These are phyloP conservation scores for Chlamydomonas sphaeroides DNA, from an alignment of 139 green algal species.

Conservation along the genomic window DNA sequence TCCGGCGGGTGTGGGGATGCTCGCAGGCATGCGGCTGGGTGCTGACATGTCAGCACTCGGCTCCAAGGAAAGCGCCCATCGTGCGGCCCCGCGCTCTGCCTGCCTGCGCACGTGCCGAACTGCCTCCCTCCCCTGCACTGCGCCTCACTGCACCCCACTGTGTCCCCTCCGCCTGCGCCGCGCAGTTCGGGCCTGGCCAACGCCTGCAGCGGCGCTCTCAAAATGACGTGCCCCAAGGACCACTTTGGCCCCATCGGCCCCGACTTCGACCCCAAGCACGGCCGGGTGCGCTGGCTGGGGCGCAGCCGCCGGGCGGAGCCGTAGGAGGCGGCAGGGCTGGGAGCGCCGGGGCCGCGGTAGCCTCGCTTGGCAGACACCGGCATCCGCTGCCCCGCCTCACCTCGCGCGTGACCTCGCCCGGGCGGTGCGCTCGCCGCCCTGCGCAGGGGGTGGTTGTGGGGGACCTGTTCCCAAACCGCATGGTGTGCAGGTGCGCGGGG, in stretches of 20 bases:
- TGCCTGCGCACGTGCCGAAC: neutral
- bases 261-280: slow-evolving; percentile 83
- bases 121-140: too few species aligned
- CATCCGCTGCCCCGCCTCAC: neutral
- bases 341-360: too few species aligned
- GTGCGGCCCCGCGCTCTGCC: too few species aligned
- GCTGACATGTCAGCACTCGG: too few species aligned
- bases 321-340: too few species aligned
- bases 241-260: slow-evolving; percentile 95
- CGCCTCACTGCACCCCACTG: neutral
- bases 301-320: too few species aligned
- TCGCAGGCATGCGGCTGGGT: too few species aligned
- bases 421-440: neutral
- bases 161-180: neutral
- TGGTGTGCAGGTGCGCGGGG: slow-evolving; percentile 83
- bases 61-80: too few species aligned
- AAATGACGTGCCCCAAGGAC: slow-evolving; percentile 88
- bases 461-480: slow-evolving; percentile 89
- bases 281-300: slow-evolving; percentile 47
- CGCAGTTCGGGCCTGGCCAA: slow-evolving; percentile 86
- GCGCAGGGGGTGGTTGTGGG: slow-evolving; percentile 85
- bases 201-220: slow-evolving; percentile 84
- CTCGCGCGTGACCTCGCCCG: neutral
- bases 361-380: neutral
- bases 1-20: too few species aligned